Evolutionary conservation across 1,284 basidiomycete genomes (phyloP).

Genomic region (Leccinum fallax): DNA sequence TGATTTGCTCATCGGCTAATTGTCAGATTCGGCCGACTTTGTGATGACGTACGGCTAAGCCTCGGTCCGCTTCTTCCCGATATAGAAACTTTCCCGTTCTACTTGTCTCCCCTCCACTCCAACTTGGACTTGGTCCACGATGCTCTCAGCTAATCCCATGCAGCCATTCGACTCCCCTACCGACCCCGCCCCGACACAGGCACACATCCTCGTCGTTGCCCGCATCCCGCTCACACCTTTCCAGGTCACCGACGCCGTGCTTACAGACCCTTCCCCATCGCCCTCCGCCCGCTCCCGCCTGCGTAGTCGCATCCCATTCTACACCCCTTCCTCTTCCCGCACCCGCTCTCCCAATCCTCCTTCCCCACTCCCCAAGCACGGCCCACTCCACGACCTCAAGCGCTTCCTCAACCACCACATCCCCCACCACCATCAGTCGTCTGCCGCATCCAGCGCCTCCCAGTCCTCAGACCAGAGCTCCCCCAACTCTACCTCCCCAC

Average conservation of each 20-base stretch:
- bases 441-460: constrained; percentile 15
- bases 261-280: not conserved
- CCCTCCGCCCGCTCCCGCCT: constrained; percentile 11
- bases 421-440: constrained; percentile 50
- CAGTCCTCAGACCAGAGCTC: constrained; percentile 27
- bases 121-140: constrained; percentile 20
- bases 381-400: constrained; percentile 87
- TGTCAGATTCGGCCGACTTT: constrained; percentile 15
- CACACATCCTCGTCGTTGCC: not conserved
- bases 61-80: constrained; percentile 15
- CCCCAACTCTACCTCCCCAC: constrained; percentile 28
- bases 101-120: not conserved
- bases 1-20: not conserved
- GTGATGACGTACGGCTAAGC: constrained; percentile 15
- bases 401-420: constrained; percentile 92
- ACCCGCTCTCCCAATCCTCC: constrained; percentile 12
- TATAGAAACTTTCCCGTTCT: constrained; percentile 16
- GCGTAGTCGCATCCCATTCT: constrained; percentile 27
- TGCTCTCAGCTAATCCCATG: constrained; percentile 50
- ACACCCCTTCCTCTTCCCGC: constrained; percentile 6
- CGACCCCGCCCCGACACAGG: not conserved
- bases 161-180: constrained; percentile 26
- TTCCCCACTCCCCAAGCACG: constrained; percentile 43
- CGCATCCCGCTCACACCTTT: constrained; percentile 10
- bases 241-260: not conserved